phyloP scores from a whole-genome alignment of 176 grass and related monocot species.

The Aegilops sharonensis region DNA sequence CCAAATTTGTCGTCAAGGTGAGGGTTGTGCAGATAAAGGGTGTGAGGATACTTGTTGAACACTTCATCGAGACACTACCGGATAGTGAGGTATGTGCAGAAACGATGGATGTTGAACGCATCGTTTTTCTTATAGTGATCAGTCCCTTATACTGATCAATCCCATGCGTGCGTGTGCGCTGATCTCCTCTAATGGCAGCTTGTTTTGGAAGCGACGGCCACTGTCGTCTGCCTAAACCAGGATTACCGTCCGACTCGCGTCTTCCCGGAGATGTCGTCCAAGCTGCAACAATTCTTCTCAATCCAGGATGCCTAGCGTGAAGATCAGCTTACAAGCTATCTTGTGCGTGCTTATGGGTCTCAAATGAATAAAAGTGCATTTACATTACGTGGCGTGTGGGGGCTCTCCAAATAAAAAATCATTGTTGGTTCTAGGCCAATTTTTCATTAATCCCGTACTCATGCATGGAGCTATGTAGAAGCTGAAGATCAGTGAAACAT shows the following conservation, averaged over 20 bases:
- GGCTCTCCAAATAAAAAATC: too few species aligned
- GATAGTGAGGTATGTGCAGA: slow-evolving; percentile 32
- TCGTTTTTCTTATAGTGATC: not conserved
- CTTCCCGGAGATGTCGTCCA: slow-evolving; percentile 44
- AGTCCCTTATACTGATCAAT: not conserved
- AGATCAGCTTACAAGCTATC: not conserved
- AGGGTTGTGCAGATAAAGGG: slow-evolving; percentile 41
- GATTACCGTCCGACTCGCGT: slow-evolving; percentile 51
- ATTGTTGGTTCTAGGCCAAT: too few species aligned
- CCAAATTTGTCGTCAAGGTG: slow-evolving; percentile 50
- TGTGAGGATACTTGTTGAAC: slow-evolving; percentile 35
- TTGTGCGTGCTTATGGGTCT: too few species aligned
- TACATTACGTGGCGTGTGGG: too few species aligned
- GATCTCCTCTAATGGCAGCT: slow-evolving; percentile 41
- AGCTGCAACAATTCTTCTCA: slow-evolving; percentile 47
- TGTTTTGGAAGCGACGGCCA: slow-evolving; percentile 56
- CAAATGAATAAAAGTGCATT: too few species aligned
- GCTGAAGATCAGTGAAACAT: too few species aligned
- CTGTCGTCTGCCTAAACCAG: slow-evolving; percentile 45
- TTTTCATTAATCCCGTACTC: too few species aligned
- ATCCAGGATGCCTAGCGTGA: not conserved
- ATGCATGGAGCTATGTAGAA: too few species aligned
- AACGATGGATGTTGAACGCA: not conserved
- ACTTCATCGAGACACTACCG: slow-evolving; percentile 59
- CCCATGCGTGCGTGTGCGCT: not conserved